A percentile compares a stretch with the other conserved stretches of the same genome.
These are phyloP conservation scores for Magnaporthales sp. DNA, from an alignment of 2,329 filamentous ascomycete species.

Conservation along the genomic window DNA sequence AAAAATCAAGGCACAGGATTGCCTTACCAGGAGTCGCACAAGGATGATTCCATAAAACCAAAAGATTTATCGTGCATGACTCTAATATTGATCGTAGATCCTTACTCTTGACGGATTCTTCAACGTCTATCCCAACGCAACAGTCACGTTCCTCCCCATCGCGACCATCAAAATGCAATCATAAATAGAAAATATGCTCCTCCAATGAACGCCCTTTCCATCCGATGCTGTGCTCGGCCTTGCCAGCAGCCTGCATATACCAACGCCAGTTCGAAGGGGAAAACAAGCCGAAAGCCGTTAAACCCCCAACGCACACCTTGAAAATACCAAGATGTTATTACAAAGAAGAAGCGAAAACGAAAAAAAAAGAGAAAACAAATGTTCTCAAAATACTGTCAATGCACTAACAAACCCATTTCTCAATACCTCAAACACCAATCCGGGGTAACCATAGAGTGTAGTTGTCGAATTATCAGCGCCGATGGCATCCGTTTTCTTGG, in stretches of 20 bases:
- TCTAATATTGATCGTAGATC: neutral
- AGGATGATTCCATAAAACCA: neutral
- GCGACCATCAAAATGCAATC: neutral
- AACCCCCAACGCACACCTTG: neutral
- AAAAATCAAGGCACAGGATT: neutral
- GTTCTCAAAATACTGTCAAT: conserved; percentile 72
- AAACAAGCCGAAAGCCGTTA: neutral
- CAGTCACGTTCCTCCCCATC: neutral
- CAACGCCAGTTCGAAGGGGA: neutral
- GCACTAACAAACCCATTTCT: conserved; percentile 87
- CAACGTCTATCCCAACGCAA: neutral
- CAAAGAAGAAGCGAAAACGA: neutral
- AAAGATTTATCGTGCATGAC: neutral
- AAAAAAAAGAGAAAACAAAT: conserved; percentile 1
- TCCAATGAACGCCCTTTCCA: neutral
- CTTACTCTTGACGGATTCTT: neutral
- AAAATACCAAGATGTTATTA: neutral
- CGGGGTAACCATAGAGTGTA: conserved; percentile 87
- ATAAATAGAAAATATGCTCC: neutral
- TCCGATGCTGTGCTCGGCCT: neutral
- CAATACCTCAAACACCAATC: conserved; percentile 89
- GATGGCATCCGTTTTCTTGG: conserved; percentile 24
- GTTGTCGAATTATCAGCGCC: conserved; percentile 55
- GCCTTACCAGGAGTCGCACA: neutral
- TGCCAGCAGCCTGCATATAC: neutral